Evolutionary conservation across 352 stramenopile genomes (phyloP), one percentile per base, ranked within the genome.

Genomic region (Globisporangium echinulatum): DNA sequence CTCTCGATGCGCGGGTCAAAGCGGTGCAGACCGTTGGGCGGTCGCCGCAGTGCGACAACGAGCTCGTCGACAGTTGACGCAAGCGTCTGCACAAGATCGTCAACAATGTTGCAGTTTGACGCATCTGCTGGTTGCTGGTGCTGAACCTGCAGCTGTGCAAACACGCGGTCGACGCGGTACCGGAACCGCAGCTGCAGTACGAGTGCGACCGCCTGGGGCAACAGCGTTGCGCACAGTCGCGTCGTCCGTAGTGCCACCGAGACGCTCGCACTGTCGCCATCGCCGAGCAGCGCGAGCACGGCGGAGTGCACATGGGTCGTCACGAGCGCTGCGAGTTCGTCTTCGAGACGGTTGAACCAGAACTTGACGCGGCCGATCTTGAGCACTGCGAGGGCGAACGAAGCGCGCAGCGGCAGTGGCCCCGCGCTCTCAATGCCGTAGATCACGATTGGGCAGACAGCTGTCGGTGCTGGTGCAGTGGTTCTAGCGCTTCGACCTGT

Each of bases 321-420:
- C 2, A 87, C 75, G 53, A 85, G 64, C n/a, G 59, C 63, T 6
- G 50, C 36, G 59, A 88, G 74, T 47, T 90, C 80, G 53, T 90
- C 80, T 50, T 88, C 76, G 0, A 90, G 59, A 2, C 80, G 68
- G 2, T 68, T 69, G 37, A 90, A 68, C 80, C 80, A 90, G 57
- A 90, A 90, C 38, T 79, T 75, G 9, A 87, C 40, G 8, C 80
- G 68, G 1, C 80, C 80, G 15, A 90, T 85, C 68, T 88, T 90
- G 13, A 84, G 64, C n/a, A 88, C 77, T 3, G 77, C 61, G 33
- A 61, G 43, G 13, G 59, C 64, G 25, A 79, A 76, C 47, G 52
- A 43, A 9, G 39, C n/a, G n/a, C 47, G 50, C 44, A 64, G 37
- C 1, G n/a, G 7, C 37, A 49, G 9, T 33, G 25, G 25, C 7